Evolutionary conservation across 2,329 filamentous ascomycete genomes (phyloP).

Genomic region (Capronia americana): DNA sequence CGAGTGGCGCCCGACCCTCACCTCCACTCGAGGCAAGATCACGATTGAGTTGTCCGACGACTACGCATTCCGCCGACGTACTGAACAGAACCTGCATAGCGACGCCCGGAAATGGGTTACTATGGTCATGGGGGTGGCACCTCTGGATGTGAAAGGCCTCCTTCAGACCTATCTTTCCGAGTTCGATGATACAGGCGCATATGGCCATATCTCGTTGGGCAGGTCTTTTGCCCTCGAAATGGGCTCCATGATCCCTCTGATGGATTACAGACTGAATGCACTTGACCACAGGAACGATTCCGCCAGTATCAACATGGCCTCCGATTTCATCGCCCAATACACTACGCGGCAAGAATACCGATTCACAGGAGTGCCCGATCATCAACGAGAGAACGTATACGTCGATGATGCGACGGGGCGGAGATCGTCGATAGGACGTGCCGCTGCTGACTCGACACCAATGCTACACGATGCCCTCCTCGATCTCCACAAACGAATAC

Average conservation of each 20-base stretch:
- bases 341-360: conserved; percentile 96
- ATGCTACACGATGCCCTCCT: conserved; percentile 67
- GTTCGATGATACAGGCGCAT: conserved; percentile 87
- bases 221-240: conserved; percentile 94
- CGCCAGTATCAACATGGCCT: conserved; percentile 84
- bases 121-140: conserved; percentile 79
- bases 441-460: conserved; percentile 45
- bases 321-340: conserved; percentile 96
- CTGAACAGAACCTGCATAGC: conserved; percentile 77
- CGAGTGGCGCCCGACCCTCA: conserved; percentile 80
- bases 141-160: conserved; percentile 91
- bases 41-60: conserved; percentile 92
- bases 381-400: conserved; percentile 46
- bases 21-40: conserved; percentile 77
- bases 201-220: conserved; percentile 89
- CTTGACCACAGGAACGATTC: conserved; percentile 74
- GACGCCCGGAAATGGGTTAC: conserved; percentile 82
- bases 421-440: conserved; percentile 25
- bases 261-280: conserved; percentile 82
- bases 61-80: conserved; percentile 79
- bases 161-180: conserved; percentile 94
- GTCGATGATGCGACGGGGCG: conserved; percentile 29
- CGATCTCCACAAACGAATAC: conserved; percentile 74
- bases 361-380: conserved; percentile 77
- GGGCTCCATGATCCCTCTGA: conserved; percentile 82